A percentile compares a stretch with the other conserved stretches of the same genome.
Evolutionary conservation across 2,329 filamentous ascomycete species (phyloP).

Genomic region (Diaporthe capsici): DNA sequence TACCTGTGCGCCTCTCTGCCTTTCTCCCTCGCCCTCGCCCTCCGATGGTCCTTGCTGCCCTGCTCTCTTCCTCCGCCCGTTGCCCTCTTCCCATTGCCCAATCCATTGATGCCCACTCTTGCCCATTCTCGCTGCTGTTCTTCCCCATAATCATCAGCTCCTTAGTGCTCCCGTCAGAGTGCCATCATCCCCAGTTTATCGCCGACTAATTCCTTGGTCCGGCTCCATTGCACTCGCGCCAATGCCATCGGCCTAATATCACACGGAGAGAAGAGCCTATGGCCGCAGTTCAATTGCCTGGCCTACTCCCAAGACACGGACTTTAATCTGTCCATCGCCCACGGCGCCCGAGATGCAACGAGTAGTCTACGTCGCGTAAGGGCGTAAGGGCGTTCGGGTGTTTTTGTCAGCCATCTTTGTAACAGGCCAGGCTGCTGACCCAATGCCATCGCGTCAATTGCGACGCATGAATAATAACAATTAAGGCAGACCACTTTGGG

Average conservation of each 20-base stretch:
- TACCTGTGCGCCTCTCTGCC: constrained; percentile 18
- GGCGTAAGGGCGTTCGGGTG: not conserved
- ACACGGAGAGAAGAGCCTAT: not conserved
- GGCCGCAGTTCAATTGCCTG: not conserved
- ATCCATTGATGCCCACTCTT: constrained; percentile 16
- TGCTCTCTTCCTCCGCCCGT: not conserved
- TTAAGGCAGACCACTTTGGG: constrained; percentile 19
- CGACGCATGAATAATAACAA: constrained; percentile 23
- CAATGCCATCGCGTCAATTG: constrained; percentile 20
- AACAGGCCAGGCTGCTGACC: not conserved
- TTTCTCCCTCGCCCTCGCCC: not conserved
- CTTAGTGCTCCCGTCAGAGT: constrained; percentile 31
- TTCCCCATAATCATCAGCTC: constrained; percentile 1
- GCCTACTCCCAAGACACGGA: not conserved
- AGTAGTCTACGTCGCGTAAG: not conserved
- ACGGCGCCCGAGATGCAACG: not conserved
- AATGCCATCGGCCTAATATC: constrained; percentile 27
- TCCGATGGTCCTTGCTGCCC: not conserved
- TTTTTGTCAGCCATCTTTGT: constrained; percentile 6
- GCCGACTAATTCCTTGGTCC: constrained; percentile 33
- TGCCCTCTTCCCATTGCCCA: not conserved
- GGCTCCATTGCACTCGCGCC: not conserved
- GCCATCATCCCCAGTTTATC: constrained; percentile 18
- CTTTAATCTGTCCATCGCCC: not conserved
- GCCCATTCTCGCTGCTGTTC: no score